phyloP scores from a whole-genome alignment of 306 rosid genomes.

The Citrullus colocynthis region DNA sequence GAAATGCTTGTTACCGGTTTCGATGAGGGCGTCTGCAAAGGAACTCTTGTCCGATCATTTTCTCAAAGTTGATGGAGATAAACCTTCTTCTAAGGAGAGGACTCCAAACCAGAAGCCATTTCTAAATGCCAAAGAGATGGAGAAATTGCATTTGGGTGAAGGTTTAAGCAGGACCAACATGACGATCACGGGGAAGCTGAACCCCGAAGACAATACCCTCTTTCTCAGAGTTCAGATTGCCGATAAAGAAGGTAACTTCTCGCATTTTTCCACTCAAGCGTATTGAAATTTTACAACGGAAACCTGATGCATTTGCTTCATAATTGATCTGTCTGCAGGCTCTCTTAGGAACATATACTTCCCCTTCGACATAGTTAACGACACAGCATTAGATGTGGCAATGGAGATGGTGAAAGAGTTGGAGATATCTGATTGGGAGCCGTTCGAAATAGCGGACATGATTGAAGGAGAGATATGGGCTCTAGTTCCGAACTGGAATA shows the following conservation, averaged over 20 bases:
- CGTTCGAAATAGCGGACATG: constrained; percentile 70
- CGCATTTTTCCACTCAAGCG: background rate
- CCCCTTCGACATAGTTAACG: constrained; percentile 60
- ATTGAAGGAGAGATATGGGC: constrained; percentile 66
- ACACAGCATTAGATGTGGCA: constrained; percentile 72
- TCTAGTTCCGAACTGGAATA: constrained; percentile 45
- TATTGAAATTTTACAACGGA: background rate
- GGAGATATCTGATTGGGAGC: constrained; percentile 75
- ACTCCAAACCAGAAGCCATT: constrained; percentile 45
- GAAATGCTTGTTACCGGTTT: constrained; percentile 53
- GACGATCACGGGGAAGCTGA: constrained; percentile 85
- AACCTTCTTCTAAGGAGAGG: constrained; percentile 14
- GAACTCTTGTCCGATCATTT: constrained; percentile 62
- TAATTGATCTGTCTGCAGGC: constrained; percentile 24
- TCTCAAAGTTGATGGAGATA: constrained; percentile 32
- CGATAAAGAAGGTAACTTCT: constrained; percentile 46
- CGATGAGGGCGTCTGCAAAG: constrained; percentile 56
- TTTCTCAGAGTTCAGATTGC: constrained; percentile 68
- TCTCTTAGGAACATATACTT: constrained; percentile 58
- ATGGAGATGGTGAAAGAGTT: constrained; percentile 87
- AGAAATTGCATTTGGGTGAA: constrained; percentile 28
- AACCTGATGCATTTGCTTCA: background rate
- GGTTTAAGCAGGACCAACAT: constrained; percentile 36
- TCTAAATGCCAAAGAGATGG: constrained; percentile 50
- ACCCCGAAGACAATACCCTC: constrained; percentile 56